Evolutionary conservation across 371 early-diverging fungal genomes (phyloP), one percentile per base, ranked within the genome.

Genomic region (Haplosporangium sp.): DNA sequence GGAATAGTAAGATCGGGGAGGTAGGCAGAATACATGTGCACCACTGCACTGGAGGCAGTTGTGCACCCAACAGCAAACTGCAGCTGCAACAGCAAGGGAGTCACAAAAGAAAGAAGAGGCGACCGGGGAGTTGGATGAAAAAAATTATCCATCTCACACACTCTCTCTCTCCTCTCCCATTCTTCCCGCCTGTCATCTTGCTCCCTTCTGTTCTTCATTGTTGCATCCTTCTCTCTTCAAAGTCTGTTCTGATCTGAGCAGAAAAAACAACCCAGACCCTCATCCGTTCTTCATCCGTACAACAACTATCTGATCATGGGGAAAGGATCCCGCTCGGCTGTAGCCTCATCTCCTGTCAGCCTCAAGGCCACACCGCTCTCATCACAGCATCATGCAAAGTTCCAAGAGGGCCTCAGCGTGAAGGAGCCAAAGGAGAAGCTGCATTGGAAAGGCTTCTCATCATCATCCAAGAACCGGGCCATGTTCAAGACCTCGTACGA

Each of bases 341-440:
- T 72, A 48, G 64, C 73, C 29, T 43, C 68, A 10, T 72, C 79
- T n/a, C 72, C 73, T 7, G 62, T 68, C 55, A 65, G 68, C 62
- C 69, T 79, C 62, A 79, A 79, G 79, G 72, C 79, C 46, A 68
- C 79, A 18, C 79, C 79, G n/a, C 73, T 79, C 45, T 79, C 79
- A 7, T 79, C 79, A 16, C 79, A 79, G 59, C 79, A 79, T 56
- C 79, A 79, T 55, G 73, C 79, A 68, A 79, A 79, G 73, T 79
- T 79, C 69, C 73, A 79, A 52, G 79, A 79, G 58, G 79, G 48
- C 23, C 69, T 79, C 21, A 58, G 69, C 38, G 69, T 79, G 43
- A 79, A 79, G 79, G 79, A 72, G 40, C 79, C 79, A 42, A 79
- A 72, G 52, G 79, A 79, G 47, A 79, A 79, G 63, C 79, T 79